These are phyloP conservation scores for Talaromyces ruber DNA, from an alignment of 495 filamentous ascomycete species.

Conservation along the genomic window DNA sequence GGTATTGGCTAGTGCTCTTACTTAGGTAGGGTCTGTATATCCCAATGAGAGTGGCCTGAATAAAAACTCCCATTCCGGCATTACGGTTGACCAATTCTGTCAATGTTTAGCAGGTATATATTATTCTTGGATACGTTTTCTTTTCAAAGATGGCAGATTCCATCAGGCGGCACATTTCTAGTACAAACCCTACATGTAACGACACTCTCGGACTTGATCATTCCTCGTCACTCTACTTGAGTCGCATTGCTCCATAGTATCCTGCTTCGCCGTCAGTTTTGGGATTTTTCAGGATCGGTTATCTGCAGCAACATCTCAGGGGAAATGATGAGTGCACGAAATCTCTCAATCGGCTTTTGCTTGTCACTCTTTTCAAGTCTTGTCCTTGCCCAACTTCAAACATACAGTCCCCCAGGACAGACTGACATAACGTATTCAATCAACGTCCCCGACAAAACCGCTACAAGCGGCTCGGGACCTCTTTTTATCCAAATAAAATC, in stretches of 20 bases:
- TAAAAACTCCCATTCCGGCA: too few relatives aligned
- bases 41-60: too few relatives aligned
- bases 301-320: background rate
- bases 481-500: constrained; percentile 56
- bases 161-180: too few relatives aligned
- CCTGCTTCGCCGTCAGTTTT: background rate
- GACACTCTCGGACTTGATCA: background rate
- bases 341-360: background rate
- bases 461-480: constrained; percentile 8
- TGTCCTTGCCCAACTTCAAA: constrained; percentile 4
- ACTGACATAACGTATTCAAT: constrained; percentile 10
- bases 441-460: constrained; percentile 13
- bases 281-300: background rate
- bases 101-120: too few relatives aligned
- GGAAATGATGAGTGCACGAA: background rate
- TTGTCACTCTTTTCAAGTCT: background rate
- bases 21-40: too few relatives aligned
- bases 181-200: too few relatives aligned
- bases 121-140: too few relatives aligned
- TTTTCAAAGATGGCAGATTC: too few relatives aligned
- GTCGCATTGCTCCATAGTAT: background rate
- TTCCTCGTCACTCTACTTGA: background rate
- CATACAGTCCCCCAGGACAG: constrained; percentile 7
- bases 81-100: too few relatives aligned
- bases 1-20: background rate